Conservation (phyloP, 495 filamentous ascomycete species). For the Lindgomyces ingoldianus region DNA sequence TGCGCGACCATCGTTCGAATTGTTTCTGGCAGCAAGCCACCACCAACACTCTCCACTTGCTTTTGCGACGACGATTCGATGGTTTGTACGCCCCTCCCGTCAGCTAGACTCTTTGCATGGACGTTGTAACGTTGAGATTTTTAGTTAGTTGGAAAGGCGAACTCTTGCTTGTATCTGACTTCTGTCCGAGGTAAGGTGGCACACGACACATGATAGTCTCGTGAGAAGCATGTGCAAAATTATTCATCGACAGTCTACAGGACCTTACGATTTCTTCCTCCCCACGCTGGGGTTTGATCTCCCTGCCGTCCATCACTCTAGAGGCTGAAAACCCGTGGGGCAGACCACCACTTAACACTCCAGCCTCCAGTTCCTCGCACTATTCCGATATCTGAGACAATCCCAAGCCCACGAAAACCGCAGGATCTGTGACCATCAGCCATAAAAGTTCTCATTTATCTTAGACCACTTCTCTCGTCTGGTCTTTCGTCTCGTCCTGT, state of each 20-base stretch:
- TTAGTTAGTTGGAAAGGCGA: not conserved
- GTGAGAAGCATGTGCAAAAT: not conserved
- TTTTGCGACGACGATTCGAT: not conserved
- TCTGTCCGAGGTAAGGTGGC: not conserved
- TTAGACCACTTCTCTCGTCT: not conserved
- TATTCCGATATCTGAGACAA: too few species aligned
- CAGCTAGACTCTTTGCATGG: not conserved
- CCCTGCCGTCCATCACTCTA: not conserved
- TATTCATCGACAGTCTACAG: not conserved
- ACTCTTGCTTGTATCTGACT: not conserved
- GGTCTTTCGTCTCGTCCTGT: too few species aligned
- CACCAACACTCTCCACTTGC: not conserved
- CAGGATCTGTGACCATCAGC: too few species aligned
- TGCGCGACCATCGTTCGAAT: too few species aligned
- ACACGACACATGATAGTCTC: slow-evolving; percentile 1
- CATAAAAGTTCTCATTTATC: too few species aligned
- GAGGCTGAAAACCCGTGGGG: too few species aligned
- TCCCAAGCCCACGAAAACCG: too few species aligned
- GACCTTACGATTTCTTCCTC: too few species aligned
- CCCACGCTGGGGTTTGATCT: not conserved
- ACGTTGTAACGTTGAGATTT: not conserved
- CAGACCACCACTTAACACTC: too few species aligned
- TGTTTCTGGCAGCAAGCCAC: not conserved
- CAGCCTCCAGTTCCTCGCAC: too few species aligned
- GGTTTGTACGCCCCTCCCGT: not conserved